These are phyloP conservation scores for Ophiostoma tasmaniense DNA, from an alignment of 2,329 filamentous ascomycete species.

Conservation along the genomic window DNA sequence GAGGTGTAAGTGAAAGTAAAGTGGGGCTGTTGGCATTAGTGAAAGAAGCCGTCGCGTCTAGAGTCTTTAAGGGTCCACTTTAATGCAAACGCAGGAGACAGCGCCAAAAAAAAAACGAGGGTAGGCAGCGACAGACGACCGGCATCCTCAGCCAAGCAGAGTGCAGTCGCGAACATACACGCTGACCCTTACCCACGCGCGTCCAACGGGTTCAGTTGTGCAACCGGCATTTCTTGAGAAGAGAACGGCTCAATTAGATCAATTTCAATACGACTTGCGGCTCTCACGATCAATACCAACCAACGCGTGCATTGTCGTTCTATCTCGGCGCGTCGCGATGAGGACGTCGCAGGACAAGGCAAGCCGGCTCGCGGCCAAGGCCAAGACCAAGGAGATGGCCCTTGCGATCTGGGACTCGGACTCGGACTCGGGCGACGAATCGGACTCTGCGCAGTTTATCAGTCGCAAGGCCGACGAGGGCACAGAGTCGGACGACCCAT, in stretches of 20 bases:
- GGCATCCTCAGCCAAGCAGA: background rate
- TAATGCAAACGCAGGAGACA: background rate
- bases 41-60: background rate
- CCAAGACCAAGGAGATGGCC: background rate
- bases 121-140: no score
- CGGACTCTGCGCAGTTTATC: background rate
- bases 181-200: background rate
- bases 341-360: background rate
- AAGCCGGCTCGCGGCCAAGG: background rate
- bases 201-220: background rate
- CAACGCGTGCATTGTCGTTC: no score
- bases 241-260: no score
- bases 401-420: background rate
- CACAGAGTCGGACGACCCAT: background rate
- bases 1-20: slow-evolving; percentile 4
- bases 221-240: no score
- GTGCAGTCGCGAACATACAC: background rate
- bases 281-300: no score
- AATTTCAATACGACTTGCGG: no score
- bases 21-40: background rate
- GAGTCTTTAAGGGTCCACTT: background rate
- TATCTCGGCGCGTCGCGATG: background rate
- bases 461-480: background rate
- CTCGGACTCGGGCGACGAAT: background rate
- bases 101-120: background rate